Evolutionary conservation across 345 rosid species (phyloP).

Genomic region (Sapria himalayana): DNA sequence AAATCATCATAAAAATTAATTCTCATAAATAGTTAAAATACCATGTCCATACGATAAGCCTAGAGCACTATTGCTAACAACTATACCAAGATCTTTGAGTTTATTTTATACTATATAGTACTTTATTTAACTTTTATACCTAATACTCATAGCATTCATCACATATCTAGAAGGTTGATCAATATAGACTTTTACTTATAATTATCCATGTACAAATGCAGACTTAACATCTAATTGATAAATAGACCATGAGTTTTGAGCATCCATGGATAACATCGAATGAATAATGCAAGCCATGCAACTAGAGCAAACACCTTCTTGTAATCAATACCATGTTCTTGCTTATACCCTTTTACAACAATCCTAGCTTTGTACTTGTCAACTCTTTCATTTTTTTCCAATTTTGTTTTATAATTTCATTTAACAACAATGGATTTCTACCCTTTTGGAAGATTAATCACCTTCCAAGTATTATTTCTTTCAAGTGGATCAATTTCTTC

Average conservation of each 20-base stretch:
- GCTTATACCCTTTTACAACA: background rate
- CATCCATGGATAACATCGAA: background rate
- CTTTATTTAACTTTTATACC: background rate
- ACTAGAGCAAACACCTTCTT: background rate
- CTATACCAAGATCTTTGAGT: background rate
- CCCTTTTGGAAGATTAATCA: background rate
- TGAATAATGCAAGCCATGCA: no score
- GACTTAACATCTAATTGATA: no score
- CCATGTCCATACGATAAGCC: no score
- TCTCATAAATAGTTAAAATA: no score
- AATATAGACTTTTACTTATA: background rate
- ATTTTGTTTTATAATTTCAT: background rate
- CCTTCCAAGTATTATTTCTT: slow-evolving; percentile 2
- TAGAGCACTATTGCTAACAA: no score
- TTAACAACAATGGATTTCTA: background rate
- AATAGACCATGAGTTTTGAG: no score
- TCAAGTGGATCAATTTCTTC: background rate
- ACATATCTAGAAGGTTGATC: background rate
- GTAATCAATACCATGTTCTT: background rate
- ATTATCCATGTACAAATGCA: no score
- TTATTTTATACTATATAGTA: background rate
- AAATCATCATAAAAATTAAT: no score
- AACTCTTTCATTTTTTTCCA: background rate
- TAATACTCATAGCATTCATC: background rate
- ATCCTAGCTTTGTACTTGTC: background rate